These are phyloP conservation scores for Eragrostis curvula DNA, from an alignment of 176 grass and related monocot genomes.

Conservation along the genomic window DNA sequence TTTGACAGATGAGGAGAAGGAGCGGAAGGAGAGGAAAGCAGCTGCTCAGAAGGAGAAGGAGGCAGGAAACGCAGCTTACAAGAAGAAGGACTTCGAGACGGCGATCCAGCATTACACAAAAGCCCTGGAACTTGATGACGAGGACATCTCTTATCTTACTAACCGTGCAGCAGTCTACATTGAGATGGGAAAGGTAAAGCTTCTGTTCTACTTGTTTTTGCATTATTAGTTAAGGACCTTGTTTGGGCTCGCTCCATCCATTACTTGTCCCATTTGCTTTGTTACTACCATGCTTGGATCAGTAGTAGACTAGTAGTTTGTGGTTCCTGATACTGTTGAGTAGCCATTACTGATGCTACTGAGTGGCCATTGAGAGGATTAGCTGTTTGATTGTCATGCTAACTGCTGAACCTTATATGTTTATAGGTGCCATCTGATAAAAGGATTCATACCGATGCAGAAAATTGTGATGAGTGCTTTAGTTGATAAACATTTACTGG, in stretches of 20 bases:
- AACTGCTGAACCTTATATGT: background rate
- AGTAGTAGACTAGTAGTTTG: background rate
- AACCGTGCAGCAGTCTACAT: slow-evolving; percentile 94
- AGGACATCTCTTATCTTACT: slow-evolving; percentile 89
- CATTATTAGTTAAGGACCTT: background rate
- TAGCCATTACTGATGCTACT: background rate
- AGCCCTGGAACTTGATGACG: slow-evolving; percentile 79
- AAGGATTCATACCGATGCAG: background rate
- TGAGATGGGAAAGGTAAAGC: slow-evolving; percentile 89
- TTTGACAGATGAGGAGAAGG: slow-evolving; percentile 58
- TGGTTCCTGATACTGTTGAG: background rate
- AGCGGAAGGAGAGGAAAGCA: slow-evolving; percentile 66
- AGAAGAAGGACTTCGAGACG: slow-evolving; percentile 96
- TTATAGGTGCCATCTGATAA: background rate
- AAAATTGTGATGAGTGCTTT: background rate
- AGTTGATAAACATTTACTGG: slow-evolving; percentile 2
- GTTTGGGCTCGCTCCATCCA: background rate
- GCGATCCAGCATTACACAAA: slow-evolving; percentile 88
- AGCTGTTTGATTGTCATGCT: background rate
- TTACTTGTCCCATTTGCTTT: slow-evolving; percentile 14
- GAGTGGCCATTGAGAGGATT: background rate
- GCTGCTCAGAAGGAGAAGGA: slow-evolving; percentile 88
- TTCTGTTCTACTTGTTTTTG: slow-evolving; percentile 20
- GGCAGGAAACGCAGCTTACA: slow-evolving; percentile 88
- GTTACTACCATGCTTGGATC: background rate